Evolutionary conservation across 305 asterid species (phyloP), one percentile per base, ranked within the genome.

Genomic region (Andrographis paniculata): DNA sequence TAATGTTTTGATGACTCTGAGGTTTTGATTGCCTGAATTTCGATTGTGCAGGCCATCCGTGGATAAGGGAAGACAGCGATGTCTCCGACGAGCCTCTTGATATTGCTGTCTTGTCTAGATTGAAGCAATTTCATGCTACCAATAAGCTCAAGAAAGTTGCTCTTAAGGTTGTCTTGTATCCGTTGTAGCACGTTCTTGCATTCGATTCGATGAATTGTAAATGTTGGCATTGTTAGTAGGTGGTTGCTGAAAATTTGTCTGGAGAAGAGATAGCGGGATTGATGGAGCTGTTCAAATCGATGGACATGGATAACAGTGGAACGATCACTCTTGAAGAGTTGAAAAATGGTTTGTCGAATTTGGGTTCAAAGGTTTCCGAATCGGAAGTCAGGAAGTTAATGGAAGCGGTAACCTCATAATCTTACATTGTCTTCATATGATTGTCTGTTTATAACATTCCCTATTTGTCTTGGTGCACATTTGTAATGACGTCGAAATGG

Each of bases 21-120:
- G 8, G 8, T 33, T 10, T n/a, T 33, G 38, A 33, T 6, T 2
- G 14, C 2, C n/a, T 9, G n/a, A 16, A 50, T 23, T 28, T 45
- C 44, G 37, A 39, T 17, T 28, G 38, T 66, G 66, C 69, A 88
- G 97, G 78, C 63, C 97, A 88, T 79, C 91, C 95, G 45, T 88
- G 97, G 97, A 74, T 85, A 84, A 77, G 94, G 74, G 97, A 75
- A 79, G 97, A 85, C 11, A 94, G 95, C 45, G 89, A 84, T 68
- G 97, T 93, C 72, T 67, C 97, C 37, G 94, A 88, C 68, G 74
- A 75, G 71, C 97, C 97, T 56, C 87, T 88, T 50, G 97, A 88
- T 59, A 74, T 74, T 63, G 89, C 97, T 48, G 97, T 84, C 38
- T 74, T 88, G 76, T 71, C 65, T 58, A 79, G 97, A 77, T 79